A percentile compares a stretch with the other conserved stretches of the same genome.
phyloP scores from a whole-genome alignment of 441 rosid species.

The Cnidoscolus chayamansa region DNA sequence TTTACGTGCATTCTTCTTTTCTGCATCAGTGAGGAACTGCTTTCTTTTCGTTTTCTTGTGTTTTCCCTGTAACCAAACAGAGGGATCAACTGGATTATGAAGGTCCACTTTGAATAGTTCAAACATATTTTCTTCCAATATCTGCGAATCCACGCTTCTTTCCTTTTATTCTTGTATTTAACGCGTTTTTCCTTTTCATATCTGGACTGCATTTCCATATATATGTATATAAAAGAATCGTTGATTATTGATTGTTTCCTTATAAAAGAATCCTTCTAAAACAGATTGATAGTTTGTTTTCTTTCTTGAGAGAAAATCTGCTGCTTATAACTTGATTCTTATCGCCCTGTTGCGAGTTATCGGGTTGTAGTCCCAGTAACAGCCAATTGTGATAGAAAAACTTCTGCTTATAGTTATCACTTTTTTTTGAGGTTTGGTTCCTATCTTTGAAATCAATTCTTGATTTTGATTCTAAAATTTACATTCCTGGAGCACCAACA shows the following conservation, averaged over 20 bases:
- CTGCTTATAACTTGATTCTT: background rate
- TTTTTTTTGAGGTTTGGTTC: conserved; percentile 1
- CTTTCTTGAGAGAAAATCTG: background rate
- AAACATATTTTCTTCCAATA: conserved; percentile 8
- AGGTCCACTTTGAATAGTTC: conserved; percentile 19
- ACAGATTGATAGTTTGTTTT: background rate
- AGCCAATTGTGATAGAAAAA: too few species aligned
- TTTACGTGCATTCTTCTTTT: too few species aligned
- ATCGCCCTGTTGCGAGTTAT: too few species aligned
- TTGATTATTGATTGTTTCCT: background rate
- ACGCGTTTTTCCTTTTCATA: background rate
- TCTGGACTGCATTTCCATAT: too few species aligned
- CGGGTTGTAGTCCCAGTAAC: too few species aligned
- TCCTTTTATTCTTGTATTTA: background rate
- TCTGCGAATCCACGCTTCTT: background rate
- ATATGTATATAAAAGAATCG: too few species aligned
- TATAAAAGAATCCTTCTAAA: background rate
- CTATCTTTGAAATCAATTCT: background rate
- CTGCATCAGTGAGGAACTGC: too few species aligned
- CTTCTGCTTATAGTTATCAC: too few species aligned
- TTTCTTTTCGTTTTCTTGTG: background rate
- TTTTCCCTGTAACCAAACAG: conserved; percentile 24
- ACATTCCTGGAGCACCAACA: background rate
- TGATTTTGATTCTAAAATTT: background rate
- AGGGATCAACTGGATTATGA: background rate